Percentiles rank a stretch among this genome's conserved stretches.
Conservation (phyloP, 768 basidiomycete genomes). For the Auriscalpium microsporum region DNA sequence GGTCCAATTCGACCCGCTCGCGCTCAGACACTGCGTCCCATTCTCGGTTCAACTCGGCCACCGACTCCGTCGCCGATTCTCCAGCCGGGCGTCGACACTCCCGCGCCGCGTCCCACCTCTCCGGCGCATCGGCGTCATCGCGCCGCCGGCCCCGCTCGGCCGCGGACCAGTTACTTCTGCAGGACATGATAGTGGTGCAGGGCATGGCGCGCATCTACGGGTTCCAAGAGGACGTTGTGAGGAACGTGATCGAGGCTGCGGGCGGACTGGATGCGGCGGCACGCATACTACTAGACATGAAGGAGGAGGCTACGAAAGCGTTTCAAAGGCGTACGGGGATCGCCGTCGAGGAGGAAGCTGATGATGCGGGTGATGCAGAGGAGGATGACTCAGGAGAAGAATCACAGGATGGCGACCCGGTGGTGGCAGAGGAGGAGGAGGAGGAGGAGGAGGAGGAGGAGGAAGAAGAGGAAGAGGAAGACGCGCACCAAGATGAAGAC, state of each 20-base stretch:
- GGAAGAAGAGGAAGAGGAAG: neutral
- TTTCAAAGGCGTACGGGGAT: neutral
- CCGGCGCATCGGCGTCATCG: conserved; percentile 13
- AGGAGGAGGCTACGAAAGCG: conserved; percentile 13
- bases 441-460: conserved; percentile 3
- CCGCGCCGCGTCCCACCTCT: conserved; percentile 7
- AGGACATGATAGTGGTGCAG: conserved; percentile 19
- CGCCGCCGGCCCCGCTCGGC: conserved; percentile 19
- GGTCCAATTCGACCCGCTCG: too few relatives aligned
- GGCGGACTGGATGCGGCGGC: conserved; percentile 29
- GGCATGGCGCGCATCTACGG: conserved; percentile 39
- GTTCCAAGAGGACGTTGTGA: conserved; percentile 33
- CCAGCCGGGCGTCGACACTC: neutral
- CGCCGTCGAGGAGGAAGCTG: neutral
- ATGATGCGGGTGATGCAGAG: neutral
- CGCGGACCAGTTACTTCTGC: conserved; percentile 10
- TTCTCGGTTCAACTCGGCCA: neutral
- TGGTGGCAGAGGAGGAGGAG: conserved; percentile 4
- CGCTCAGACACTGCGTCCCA: too few relatives aligned
- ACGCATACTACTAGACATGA: conserved; percentile 15
- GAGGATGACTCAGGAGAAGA: neutral
- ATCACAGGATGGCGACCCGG: neutral
- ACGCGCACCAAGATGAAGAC: neutral
- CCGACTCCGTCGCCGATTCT: neutral
- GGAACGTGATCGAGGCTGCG: conserved; percentile 27